Evolutionary conservation across 768 basidiomycete species (phyloP).

Genomic region (Baorangia bicolor): DNA sequence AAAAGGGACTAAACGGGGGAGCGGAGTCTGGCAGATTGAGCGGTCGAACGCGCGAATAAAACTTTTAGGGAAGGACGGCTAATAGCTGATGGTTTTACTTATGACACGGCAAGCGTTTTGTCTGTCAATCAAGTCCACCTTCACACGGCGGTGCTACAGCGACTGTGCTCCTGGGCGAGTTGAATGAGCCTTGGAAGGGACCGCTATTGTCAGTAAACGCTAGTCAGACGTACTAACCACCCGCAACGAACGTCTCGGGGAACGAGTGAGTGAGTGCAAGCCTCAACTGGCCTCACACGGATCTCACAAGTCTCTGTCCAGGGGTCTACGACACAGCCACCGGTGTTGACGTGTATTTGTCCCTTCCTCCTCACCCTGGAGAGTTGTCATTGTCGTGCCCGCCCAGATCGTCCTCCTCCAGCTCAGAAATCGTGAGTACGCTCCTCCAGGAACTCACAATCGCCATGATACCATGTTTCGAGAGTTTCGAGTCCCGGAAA

Average conservation of each 20-base stretch:
- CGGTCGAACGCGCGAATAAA: not conserved
- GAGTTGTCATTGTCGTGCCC: conserved; percentile 2
- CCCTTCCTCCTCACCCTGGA: not conserved
- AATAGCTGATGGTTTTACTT: conserved; percentile 2
- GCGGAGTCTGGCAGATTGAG: not conserved
- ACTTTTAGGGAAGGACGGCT: not conserved
- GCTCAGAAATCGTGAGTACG: conserved; percentile 54
- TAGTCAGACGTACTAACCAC: not conserved
- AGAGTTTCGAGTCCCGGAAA: not conserved
- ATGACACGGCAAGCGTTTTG: not conserved
- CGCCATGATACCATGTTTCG: not conserved
- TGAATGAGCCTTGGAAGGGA: not conserved
- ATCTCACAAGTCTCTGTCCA: too few species aligned
- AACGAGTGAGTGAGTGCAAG: not conserved
- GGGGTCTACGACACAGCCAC: conserved; percentile 23
- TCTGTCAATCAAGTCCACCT: conserved; percentile 10
- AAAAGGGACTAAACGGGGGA: conserved; percentile 5
- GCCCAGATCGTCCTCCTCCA: conserved; percentile 45
- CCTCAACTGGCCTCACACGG: too few species aligned
- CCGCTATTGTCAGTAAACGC: not conserved
- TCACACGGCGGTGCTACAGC: conserved; percentile 11
- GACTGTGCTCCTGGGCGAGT: not conserved
- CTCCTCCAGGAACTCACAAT: not conserved
- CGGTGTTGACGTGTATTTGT: conserved; percentile 26
- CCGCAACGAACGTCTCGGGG: not conserved